Evolutionary conservation across 2,329 filamentous ascomycete genomes (phyloP).

Genomic region (Aspergillus amoenus): DNA sequence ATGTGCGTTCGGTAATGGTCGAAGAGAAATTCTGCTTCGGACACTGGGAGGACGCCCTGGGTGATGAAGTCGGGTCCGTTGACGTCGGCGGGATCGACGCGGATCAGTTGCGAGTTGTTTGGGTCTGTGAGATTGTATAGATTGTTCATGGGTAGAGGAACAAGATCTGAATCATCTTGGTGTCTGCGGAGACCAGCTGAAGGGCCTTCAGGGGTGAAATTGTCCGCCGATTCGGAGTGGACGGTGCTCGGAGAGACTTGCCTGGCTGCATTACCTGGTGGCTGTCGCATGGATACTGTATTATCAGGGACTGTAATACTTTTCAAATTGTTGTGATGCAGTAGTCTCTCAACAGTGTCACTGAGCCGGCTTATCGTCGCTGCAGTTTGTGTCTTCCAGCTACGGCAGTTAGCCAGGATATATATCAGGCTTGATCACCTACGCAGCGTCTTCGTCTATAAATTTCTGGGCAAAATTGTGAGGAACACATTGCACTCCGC

Average conservation of each 20-base stretch:
- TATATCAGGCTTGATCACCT: background rate
- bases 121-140: slow-evolving; percentile 42
- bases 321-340: slow-evolving; percentile 4
- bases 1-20: slow-evolving; percentile 40
- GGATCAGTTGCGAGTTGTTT: slow-evolving; percentile 28
- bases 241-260: no score
- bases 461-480: slow-evolving; percentile 14
- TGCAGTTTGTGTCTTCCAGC: slow-evolving; percentile 13
- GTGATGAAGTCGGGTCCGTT: slow-evolving; percentile 43
- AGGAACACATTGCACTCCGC: slow-evolving; percentile 9
- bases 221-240: background rate
- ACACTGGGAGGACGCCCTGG: slow-evolving; percentile 36
- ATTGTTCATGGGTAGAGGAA: slow-evolving; percentile 42
- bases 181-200: background rate
- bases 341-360: slow-evolving; percentile 3
- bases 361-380: slow-evolving; percentile 6
- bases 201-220: slow-evolving; percentile 7
- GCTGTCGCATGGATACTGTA: no score
- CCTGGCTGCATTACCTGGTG: no score
- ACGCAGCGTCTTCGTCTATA: slow-evolving; percentile 9
- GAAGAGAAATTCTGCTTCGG: slow-evolving; percentile 47
- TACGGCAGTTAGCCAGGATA: background rate
- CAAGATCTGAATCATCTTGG: slow-evolving; percentile 26
- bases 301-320: background rate
- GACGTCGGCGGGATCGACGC: slow-evolving; percentile 1